Conservation (phyloP, 495 filamentous ascomycete genomes). For the Pyrenula massariospora region DNA sequence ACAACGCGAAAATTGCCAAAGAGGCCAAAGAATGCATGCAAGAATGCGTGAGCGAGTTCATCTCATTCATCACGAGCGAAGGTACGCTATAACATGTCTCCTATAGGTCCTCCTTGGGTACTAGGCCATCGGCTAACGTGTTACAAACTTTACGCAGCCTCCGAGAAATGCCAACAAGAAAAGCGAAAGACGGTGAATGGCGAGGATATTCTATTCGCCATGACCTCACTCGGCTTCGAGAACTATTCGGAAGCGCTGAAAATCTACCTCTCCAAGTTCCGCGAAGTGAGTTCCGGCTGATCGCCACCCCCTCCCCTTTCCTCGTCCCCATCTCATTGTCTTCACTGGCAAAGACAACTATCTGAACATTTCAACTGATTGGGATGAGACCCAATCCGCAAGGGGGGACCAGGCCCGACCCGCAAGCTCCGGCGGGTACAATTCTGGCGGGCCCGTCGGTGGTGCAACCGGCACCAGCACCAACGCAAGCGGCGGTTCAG, state of each 20-base stretch:
- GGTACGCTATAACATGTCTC: conserved; percentile 38
- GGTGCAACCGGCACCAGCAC: conserved; percentile 30
- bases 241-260: conserved; percentile 97
- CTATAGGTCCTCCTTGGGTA: conserved; percentile 7
- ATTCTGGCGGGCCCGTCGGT: conserved; percentile 34
- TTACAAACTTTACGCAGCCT: conserved; percentile 49
- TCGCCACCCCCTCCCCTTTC: conserved; percentile 8
- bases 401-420: conserved; percentile 63
- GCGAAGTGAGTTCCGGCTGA: conserved; percentile 61
- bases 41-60: conserved; percentile 99
- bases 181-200: conserved; percentile 99
- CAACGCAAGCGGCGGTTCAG: conserved; percentile 24
- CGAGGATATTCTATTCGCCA: conserved; percentile 95
- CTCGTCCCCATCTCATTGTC: conserved; percentile 3
- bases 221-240: conserved; percentile 98
- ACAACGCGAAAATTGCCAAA: conserved; percentile 98
- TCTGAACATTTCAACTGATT: conserved; percentile 4
- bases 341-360: conserved; percentile 6
- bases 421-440: conserved; percentile 53
- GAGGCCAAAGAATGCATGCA: conserved; percentile 99
- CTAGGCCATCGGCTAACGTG: conserved; percentile 8
- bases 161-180: conserved; percentile 98
- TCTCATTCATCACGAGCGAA: conserved; percentile 99
- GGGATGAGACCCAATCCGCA: conserved; percentile 60
- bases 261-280: conserved; percentile 94